Evolutionary conservation across 2,329 filamentous ascomycete species (phyloP), one percentile per base, ranked within the genome.

Genomic region (Harringtonia lauricola): DNA sequence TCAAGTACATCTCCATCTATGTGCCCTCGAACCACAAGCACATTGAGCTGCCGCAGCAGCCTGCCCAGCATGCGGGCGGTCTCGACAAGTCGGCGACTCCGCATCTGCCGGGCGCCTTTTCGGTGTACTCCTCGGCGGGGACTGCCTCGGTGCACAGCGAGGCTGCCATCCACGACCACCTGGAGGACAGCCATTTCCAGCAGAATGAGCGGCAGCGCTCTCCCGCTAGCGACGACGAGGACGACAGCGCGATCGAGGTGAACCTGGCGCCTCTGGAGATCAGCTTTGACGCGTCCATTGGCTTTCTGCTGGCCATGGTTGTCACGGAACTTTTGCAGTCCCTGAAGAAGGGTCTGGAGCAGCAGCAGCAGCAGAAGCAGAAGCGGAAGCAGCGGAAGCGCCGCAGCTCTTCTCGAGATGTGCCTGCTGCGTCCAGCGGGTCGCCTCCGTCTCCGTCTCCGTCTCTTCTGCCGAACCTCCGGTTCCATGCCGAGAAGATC

Each of bases 91-190:
- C 68, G 2, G 48, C 64, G 12, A 65, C 65, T n/a, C 67, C 70
- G 0, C 66, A 78, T 52, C 56, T 80, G 3, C 78, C 78, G 2
- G 79, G 78, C 1, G 70, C 78, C 3, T 82, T 82, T 55, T 82
- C 77, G 0, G 60, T 74, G 2, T 59, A 71, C 42, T 59, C 50
- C 13, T 33, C 48, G 13, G 45, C 39, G 5, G 49, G 48, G 7
- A 41, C 44, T 3, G 34, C 48, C 4, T 46, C 48, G 1, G 39
- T 36, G 4, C 22, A 42, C 15, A 46, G 35, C 5, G 39, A 38
- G 8, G 26, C 45, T 0, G 39, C 48, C 3, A 43, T 45, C 19
- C 36, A 38, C 17, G 21, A 36, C 2, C 48, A 36, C 43, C 49
- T 54, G 48, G 41, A 49, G 38, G 54, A 30, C 15, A 51, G 41